Conservation (phyloP, 345 rosid genomes). For the Linum lewisii region DNA sequence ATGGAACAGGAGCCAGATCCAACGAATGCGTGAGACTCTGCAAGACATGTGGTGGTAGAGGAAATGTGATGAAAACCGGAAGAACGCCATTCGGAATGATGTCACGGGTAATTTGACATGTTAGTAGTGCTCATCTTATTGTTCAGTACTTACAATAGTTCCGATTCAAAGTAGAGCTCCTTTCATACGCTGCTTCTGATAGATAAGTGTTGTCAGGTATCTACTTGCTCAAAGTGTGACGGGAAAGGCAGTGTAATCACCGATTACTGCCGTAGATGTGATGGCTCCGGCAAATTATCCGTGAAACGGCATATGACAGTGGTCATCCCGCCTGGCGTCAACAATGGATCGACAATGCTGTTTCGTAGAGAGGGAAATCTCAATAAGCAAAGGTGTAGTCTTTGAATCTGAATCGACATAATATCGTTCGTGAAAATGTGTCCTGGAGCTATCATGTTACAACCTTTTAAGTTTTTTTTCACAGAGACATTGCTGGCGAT, state of each 20-base stretch:
- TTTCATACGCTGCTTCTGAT: background rate
- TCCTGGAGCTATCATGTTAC: background rate
- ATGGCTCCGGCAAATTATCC: constrained; percentile 51
- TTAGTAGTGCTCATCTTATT: constrained; percentile 10
- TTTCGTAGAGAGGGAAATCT: constrained; percentile 61
- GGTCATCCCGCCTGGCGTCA: constrained; percentile 71
- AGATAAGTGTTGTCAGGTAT: constrained; percentile 48
- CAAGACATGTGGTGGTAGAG: constrained; percentile 67
- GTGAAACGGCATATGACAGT: constrained; percentile 46
- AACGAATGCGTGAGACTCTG: constrained; percentile 47
- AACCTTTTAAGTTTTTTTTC: background rate
- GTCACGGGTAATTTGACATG: constrained; percentile 54
- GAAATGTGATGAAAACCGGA: constrained; percentile 58
- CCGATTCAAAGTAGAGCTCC: background rate
- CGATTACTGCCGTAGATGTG: constrained; percentile 55
- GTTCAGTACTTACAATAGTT: background rate
- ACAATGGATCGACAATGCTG: constrained; percentile 61
- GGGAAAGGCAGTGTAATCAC: constrained; percentile 77
- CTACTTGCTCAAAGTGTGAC: constrained; percentile 70
- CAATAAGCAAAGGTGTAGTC: constrained; percentile 51
- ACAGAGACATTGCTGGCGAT: constrained; percentile 70
- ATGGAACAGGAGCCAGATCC: constrained; percentile 86
- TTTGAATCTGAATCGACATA: background rate
- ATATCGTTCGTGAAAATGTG: background rate
- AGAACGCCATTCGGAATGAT: constrained; percentile 85